These are phyloP conservation scores for Ustilago crameri DNA, from an alignment of 1,284 basidiomycete genomes.

Conservation along the genomic window DNA sequence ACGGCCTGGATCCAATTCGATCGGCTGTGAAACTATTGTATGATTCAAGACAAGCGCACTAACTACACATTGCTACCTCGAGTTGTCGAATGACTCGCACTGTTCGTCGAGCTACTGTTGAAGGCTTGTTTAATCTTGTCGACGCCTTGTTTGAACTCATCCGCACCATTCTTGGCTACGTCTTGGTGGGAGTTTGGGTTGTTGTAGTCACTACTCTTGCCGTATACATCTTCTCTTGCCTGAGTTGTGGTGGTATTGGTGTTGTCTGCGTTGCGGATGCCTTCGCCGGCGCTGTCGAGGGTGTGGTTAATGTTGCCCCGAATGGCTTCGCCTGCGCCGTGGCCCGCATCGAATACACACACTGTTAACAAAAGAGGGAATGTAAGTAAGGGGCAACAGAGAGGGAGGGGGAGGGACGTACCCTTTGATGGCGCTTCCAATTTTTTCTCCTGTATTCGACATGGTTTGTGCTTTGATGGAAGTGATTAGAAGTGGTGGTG, in stretches of 20 bases:
- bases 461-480: neutral
- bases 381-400: neutral
- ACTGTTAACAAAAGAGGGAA: neutral
- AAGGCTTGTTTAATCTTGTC: conserved; percentile 12
- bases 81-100: no score
- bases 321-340: conserved; percentile 56
- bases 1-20: no score
- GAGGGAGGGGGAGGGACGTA: conserved; percentile 13
- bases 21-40: no score
- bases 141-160: conserved; percentile 36
- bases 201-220: conserved; percentile 29
- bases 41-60: no score
- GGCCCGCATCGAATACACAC: conserved; percentile 26
- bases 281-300: conserved; percentile 52
- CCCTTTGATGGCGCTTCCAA: conserved; percentile 57
- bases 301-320: conserved; percentile 55
- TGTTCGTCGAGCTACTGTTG: neutral
- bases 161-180: conserved; percentile 25
- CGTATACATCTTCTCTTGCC: conserved; percentile 2
- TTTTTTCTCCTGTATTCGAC: conserved; percentile 31
- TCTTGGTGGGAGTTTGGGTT: conserved; percentile 11
- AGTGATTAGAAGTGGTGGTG: neutral
- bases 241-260: neutral
- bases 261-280: conserved; percentile 17
- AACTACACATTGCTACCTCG: no score